Conservation (phyloP, 192 early-diverging fungal genomes). For the Backusella morwellensis region DNA sequence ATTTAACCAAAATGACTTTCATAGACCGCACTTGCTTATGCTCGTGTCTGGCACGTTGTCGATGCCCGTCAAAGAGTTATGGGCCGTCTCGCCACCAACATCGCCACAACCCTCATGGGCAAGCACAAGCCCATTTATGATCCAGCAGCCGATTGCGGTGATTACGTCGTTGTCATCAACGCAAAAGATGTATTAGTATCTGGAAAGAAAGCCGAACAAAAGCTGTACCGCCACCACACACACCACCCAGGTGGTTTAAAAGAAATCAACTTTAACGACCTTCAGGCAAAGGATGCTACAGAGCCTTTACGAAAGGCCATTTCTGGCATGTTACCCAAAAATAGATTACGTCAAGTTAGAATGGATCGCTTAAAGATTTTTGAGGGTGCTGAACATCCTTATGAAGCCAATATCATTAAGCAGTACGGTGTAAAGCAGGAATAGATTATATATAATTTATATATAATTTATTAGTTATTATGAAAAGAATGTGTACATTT, state of each 20-base stretch:
- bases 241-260: slow-evolving; percentile 86
- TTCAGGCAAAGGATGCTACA: slow-evolving; percentile 75
- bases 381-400: slow-evolving; percentile 84
- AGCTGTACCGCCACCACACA: slow-evolving; percentile 86
- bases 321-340: slow-evolving; percentile 95
- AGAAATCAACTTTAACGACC: slow-evolving; percentile 67
- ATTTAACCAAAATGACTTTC: not conserved
- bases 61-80: slow-evolving; percentile 85
- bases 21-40: slow-evolving; percentile 81
- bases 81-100: slow-evolving; percentile 81
- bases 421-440: slow-evolving; percentile 51
- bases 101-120: slow-evolving; percentile 90
- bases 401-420: slow-evolving; percentile 80
- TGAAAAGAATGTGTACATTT: not conserved
- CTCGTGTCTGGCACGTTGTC: slow-evolving; percentile 90
- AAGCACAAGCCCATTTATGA: slow-evolving; percentile 95
- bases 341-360: slow-evolving; percentile 76
- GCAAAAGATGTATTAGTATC: slow-evolving; percentile 75
- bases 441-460: not conserved
- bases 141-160: slow-evolving; percentile 91
- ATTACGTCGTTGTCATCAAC: slow-evolving; percentile 96
- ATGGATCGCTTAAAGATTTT: slow-evolving; percentile 80
- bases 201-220: slow-evolving; percentile 83
- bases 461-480: not conserved
- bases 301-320: slow-evolving; percentile 88